Conservation (phyloP, 2,329 filamentous ascomycete species). For the Arthrobotrys musiformis region DNA sequence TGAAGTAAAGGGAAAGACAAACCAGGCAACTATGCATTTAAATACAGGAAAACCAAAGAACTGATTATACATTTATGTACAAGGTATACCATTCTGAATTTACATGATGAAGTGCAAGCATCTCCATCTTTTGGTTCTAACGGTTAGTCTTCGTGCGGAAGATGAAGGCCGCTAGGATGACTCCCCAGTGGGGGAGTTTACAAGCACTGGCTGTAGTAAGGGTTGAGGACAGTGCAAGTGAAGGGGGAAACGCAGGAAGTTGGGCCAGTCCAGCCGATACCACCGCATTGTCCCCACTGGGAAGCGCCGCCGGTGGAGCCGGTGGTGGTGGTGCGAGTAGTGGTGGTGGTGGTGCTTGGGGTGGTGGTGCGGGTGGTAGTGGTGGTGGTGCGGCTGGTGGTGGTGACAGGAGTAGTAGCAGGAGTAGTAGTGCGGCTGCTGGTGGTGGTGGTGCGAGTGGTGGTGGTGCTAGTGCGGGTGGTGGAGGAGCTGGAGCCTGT, state of each 20-base stretch:
- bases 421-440: no score
- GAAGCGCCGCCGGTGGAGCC: background rate
- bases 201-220: slow-evolving; percentile 59
- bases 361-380: slow-evolving; percentile 30
- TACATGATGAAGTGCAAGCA: slow-evolving; percentile 20
- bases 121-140: slow-evolving; percentile 13
- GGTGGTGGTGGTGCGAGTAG: slow-evolving; percentile 7
- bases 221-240: slow-evolving; percentile 55
- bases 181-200: slow-evolving; percentile 33
- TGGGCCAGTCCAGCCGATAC: slow-evolving; percentile 56
- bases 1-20: background rate
- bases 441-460: slow-evolving; percentile 13
- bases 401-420: slow-evolving; percentile 1
- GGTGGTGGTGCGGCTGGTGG: slow-evolving; percentile 17
- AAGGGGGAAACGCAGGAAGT: slow-evolving; percentile 56
- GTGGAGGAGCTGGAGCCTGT: slow-evolving; percentile 14
- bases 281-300: slow-evolving; percentile 57
- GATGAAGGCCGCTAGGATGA: slow-evolving; percentile 21
- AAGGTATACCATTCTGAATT: slow-evolving; percentile 54
- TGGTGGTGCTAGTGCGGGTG: slow-evolving; percentile 27
- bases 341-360: background rate
- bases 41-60: background rate
- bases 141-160: slow-evolving; percentile 32
- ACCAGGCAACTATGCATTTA: slow-evolving; percentile 1
- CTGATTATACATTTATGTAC: slow-evolving; percentile 49